phyloP scores from a whole-genome alignment of 2,329 filamentous ascomycete species.

The Arthrobotrys iridis region DNA sequence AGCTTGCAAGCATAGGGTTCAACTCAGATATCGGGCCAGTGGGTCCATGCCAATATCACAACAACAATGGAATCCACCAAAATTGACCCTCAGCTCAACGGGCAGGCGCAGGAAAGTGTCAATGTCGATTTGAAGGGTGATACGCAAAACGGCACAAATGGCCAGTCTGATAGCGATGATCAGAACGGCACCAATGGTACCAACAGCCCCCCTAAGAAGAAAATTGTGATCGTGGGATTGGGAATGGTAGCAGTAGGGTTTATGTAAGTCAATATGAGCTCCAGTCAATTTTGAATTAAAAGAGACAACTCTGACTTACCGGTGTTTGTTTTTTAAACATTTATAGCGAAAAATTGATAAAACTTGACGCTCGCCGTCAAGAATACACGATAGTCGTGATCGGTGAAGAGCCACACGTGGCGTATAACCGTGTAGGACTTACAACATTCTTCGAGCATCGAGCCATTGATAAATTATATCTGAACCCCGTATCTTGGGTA shows the following conservation, averaged over 20 bases:
- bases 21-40: background rate
- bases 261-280: slow-evolving; percentile 71
- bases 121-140: background rate
- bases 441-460: slow-evolving; percentile 90
- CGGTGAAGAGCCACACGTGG: slow-evolving; percentile 85
- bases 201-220: slow-evolving; percentile 3
- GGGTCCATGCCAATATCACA: background rate
- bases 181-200: background rate
- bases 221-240: slow-evolving; percentile 28
- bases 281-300: too few species aligned
- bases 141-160: background rate
- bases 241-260: slow-evolving; percentile 87
- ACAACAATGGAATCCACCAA: background rate
- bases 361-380: slow-evolving; percentile 77
- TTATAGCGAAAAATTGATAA: slow-evolving; percentile 83
- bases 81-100: background rate
- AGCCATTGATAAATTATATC: slow-evolving; percentile 84
- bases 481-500: slow-evolving; percentile 86
- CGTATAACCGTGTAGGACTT: slow-evolving; percentile 89
- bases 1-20: too few species aligned
- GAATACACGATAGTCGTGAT: slow-evolving; percentile 86
- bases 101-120: background rate
- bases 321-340: slow-evolving; percentile 26
- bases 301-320: too few species aligned
- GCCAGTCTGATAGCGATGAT: too few species aligned